Evolutionary conservation across 768 basidiomycete species (phyloP).

Genomic region (Floccularia luteovirens): DNA sequence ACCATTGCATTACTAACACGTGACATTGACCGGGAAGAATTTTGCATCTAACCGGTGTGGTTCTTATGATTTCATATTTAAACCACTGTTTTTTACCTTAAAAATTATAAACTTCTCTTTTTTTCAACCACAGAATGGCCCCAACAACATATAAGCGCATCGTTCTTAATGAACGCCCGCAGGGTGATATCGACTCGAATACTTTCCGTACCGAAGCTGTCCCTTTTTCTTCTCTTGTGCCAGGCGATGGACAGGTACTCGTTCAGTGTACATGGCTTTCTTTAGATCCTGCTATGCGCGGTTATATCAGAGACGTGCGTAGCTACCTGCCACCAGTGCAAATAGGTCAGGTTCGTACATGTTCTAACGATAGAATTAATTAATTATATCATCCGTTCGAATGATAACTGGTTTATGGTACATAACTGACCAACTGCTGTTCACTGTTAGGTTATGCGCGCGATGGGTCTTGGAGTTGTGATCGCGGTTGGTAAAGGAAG

Average conservation of each 20-base stretch:
- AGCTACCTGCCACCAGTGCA: slow-evolving; percentile 67
- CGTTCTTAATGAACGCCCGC: slow-evolving; percentile 72
- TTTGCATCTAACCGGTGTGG: too few species aligned
- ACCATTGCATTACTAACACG: too few species aligned
- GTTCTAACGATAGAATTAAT: too few species aligned
- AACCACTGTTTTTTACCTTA: too few species aligned
- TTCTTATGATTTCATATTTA: too few species aligned
- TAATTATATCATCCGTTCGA: too few species aligned
- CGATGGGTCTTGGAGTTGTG: slow-evolving; percentile 59
- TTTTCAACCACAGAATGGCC: too few species aligned
- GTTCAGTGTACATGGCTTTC: slow-evolving; percentile 77
- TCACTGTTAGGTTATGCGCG: slow-evolving; percentile 58
- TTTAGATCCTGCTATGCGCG: slow-evolving; percentile 86
- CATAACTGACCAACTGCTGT: slow-evolving; percentile 1
- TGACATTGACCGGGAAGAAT: too few species aligned
- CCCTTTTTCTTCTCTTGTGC: slow-evolving; percentile 43
- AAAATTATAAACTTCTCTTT: too few species aligned
- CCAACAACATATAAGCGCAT: slow-evolving; percentile 49
- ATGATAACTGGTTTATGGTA: background rate
- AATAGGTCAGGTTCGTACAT: slow-evolving; percentile 51
- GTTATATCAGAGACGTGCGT: slow-evolving; percentile 67
- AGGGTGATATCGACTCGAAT: slow-evolving; percentile 54
- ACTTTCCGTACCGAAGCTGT: slow-evolving; percentile 64
- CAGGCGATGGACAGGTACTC: slow-evolving; percentile 47
- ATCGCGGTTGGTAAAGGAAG: slow-evolving; percentile 48